Conservation (phyloP, 306 rosid genomes). For the Fagus sylvatica region DNA sequence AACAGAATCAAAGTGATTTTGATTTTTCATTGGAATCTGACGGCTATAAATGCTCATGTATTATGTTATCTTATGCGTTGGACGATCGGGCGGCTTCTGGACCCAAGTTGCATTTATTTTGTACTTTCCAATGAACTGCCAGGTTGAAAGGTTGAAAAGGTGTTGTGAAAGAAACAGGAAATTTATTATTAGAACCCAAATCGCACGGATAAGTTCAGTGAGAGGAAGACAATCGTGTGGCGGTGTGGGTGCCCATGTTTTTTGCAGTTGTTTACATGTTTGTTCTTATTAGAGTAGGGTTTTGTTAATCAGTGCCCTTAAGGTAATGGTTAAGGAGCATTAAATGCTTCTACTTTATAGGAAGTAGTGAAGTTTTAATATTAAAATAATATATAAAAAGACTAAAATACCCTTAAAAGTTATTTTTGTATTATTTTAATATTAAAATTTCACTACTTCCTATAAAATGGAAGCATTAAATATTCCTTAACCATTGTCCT, state of each 20-base stretch:
- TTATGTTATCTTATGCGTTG: not conserved
- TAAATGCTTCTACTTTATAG: too few species aligned
- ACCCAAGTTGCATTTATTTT: conserved; percentile 13
- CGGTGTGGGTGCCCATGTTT: not conserved
- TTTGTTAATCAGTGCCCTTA: too few species aligned
- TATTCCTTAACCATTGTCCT: too few species aligned
- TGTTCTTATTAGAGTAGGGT: too few species aligned
- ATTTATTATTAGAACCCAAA: conserved; percentile 1
- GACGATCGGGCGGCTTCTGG: conserved; percentile 30
- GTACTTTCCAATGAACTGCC: not conserved
- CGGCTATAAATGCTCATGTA: conserved; percentile 31
- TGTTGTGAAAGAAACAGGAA: not conserved
- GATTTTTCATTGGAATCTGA: conserved; percentile 15
- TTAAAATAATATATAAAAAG: too few species aligned
- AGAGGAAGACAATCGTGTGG: not conserved
- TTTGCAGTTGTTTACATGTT: too few species aligned
- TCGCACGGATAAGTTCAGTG: not conserved
- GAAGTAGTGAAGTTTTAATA: too few species aligned
- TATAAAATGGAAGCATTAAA: too few species aligned
- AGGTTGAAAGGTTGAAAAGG: not conserved
- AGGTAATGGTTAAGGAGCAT: too few species aligned
- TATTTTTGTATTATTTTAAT: too few species aligned
- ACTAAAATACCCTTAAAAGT: too few species aligned
- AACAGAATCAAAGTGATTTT: conserved; percentile 2
- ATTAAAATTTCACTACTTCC: too few species aligned